Evolutionary conservation across 148 eudicot species (phyloP).

Genomic region (Fallopia convolvulus): DNA sequence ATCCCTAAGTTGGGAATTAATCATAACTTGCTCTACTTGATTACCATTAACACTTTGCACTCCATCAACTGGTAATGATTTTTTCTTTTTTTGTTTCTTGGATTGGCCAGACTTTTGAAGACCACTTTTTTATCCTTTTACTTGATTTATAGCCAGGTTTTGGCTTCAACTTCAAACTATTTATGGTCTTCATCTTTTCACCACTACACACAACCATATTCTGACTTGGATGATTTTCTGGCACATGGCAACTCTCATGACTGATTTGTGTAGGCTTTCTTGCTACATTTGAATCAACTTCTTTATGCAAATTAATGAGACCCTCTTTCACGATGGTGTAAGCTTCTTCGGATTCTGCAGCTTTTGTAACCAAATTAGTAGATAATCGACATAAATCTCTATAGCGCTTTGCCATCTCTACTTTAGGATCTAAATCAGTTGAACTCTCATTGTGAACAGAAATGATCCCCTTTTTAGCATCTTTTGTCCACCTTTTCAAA

Average conservation of each 20-base stretch:
- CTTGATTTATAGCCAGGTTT: neutral
- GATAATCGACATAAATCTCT: too few species aligned
- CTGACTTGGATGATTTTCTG: too few species aligned
- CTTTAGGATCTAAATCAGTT: neutral
- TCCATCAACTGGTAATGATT: neutral
- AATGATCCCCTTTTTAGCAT: neutral
- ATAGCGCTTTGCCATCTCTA: too few species aligned
- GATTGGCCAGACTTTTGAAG: neutral
- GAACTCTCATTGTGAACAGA: neutral
- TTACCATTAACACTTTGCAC: neutral
- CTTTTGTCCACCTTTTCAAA: neutral
- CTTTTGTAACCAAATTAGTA: neutral
- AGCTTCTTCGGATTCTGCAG: too few species aligned
- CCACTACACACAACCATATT: too few species aligned
- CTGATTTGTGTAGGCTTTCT: too few species aligned
- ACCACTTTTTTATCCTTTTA: neutral
- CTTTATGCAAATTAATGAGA: too few species aligned
- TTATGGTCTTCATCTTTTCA: neutral
- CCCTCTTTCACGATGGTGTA: too few species aligned
- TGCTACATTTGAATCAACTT: too few species aligned
- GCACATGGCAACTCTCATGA: too few species aligned
- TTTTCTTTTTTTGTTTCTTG: neutral
- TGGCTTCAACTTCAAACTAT: neutral
- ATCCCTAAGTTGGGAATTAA: too few species aligned
- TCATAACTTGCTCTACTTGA: neutral